Percentiles rank a stretch among this genome's conserved stretches.
Evolutionary conservation across 2,329 filamentous ascomycete genomes (phyloP).

Genomic region (Nothophoma quercina): DNA sequence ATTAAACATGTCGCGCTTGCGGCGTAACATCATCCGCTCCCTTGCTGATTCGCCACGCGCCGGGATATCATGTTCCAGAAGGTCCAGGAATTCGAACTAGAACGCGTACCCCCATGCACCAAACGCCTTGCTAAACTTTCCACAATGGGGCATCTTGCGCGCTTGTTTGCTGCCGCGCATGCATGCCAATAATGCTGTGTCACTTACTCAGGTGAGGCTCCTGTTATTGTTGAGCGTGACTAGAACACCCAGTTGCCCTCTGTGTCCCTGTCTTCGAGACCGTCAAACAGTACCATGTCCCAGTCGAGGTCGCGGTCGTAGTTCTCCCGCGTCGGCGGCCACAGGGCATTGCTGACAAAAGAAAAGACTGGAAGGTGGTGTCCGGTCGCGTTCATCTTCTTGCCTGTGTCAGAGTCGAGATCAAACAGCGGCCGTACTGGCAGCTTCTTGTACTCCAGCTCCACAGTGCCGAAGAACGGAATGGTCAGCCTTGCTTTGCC

Average conservation of each 20-base stretch:
- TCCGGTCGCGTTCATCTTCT: constrained; percentile 36
- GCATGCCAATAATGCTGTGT: neutral
- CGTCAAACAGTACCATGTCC: constrained; percentile 46
- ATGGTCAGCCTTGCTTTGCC: constrained; percentile 38
- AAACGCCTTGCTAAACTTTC: constrained; percentile 13
- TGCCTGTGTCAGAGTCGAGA: constrained; percentile 38
- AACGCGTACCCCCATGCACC: constrained; percentile 6
- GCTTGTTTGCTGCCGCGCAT: neutral
- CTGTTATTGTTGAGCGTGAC: neutral
- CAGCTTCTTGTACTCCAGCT: constrained; percentile 38
- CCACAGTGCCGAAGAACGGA: constrained; percentile 47
- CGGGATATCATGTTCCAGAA: constrained; percentile 16
- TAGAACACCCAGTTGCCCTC: constrained; percentile 47
- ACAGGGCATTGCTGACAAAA: constrained; percentile 44
- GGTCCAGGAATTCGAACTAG: constrained; percentile 3
- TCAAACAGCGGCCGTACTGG: constrained; percentile 41
- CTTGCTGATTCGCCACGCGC: constrained; percentile 3
- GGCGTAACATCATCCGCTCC: neutral
- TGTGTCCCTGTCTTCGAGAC: constrained; percentile 42
- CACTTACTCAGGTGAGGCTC: neutral
- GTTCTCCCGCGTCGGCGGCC: constrained; percentile 31
- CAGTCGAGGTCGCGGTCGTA: constrained; percentile 35
- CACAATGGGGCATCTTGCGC: neutral
- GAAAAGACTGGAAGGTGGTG: constrained; percentile 43
- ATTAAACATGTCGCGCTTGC: neutral